Conservation (phyloP, 2,329 filamentous ascomycete species). For the Balansia obtecta region DNA sequence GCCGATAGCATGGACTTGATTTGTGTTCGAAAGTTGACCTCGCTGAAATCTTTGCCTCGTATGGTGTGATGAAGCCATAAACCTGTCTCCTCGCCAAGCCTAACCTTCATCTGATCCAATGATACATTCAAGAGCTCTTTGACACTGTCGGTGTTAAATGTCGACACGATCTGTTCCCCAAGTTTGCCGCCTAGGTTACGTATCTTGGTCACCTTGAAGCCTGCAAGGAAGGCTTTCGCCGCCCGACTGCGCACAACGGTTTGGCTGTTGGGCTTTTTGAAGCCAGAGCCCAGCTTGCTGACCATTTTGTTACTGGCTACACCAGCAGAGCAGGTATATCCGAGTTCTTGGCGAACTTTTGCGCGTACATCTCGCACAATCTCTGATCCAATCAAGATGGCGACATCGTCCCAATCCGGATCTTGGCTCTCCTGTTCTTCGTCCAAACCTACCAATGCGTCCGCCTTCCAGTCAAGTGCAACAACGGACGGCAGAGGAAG, state of each 20-base stretch:
- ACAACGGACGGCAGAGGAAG: conserved; percentile 58
- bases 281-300: conserved; percentile 80
- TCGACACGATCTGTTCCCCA: conserved; percentile 71
- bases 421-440: conserved; percentile 64
- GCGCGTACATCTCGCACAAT: conserved; percentile 68
- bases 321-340: conserved; percentile 87
- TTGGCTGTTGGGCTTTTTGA: conserved; percentile 90
- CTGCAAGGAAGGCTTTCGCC: conserved; percentile 62
- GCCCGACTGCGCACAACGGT: conserved; percentile 87
- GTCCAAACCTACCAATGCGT: conserved; percentile 72
- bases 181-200: conserved; percentile 91
- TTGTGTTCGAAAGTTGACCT: conserved; percentile 81
- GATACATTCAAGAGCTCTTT: conserved; percentile 61
- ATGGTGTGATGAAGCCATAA: conserved; percentile 77
- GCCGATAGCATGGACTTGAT: conserved; percentile 97
- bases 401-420: conserved; percentile 94
- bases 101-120: conserved; percentile 63
- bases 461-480: conserved; percentile 70
- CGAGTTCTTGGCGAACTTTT: conserved; percentile 54
- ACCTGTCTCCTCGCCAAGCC: conserved; percentile 73
- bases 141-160: conserved; percentile 70
- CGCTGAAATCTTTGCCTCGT: conserved; percentile 72
- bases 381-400: conserved; percentile 74
- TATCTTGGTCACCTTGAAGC: conserved; percentile 91
- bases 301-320: conserved; percentile 89